Percentiles rank a stretch among this genome's conserved stretches.
These are phyloP conservation scores for Penicillium expansum DNA, from an alignment of 2,329 filamentous ascomycete species.

Conservation along the genomic window DNA sequence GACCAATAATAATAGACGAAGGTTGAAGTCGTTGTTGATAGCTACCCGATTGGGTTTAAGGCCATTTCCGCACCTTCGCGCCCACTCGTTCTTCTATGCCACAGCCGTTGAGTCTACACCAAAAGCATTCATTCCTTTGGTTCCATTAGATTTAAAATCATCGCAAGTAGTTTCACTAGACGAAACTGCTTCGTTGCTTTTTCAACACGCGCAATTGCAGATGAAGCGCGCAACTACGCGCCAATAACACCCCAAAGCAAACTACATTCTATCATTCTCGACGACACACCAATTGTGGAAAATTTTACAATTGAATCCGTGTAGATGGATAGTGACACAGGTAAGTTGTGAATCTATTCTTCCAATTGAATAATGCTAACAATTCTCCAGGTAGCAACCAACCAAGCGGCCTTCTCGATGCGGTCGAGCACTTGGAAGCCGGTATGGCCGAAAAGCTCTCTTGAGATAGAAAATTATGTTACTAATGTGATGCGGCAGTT, in stretches of 20 bases:
- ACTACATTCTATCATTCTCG: background rate
- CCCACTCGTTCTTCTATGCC: constrained; percentile 14
- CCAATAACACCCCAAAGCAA: background rate
- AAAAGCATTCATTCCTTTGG: background rate
- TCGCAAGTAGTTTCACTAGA: background rate
- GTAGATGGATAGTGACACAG: constrained; percentile 5
- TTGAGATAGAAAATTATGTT: background rate
- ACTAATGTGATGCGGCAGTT: constrained; percentile 24
- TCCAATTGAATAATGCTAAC: constrained; percentile 1
- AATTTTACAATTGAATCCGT: background rate
- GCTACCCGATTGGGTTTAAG: constrained; percentile 23
- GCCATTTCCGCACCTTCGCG: constrained; percentile 9
- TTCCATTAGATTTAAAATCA: no score
- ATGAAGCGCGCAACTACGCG: background rate
- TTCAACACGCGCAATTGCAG: background rate
- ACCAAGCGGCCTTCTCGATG: constrained; percentile 31
- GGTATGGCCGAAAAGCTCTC: constrained; percentile 23
- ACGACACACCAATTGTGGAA: background rate
- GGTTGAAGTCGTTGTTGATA: constrained; percentile 14
- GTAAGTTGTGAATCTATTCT: background rate
- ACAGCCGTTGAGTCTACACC: background rate
- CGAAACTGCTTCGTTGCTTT: background rate
- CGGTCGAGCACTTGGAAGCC: constrained; percentile 38
- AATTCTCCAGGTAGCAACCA: constrained; percentile 5
- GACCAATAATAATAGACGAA: background rate